Base-by-base conservation (phyloP, 2,329 filamentous ascomycete genomes). In the Aspergillus cejpii region DNA sequence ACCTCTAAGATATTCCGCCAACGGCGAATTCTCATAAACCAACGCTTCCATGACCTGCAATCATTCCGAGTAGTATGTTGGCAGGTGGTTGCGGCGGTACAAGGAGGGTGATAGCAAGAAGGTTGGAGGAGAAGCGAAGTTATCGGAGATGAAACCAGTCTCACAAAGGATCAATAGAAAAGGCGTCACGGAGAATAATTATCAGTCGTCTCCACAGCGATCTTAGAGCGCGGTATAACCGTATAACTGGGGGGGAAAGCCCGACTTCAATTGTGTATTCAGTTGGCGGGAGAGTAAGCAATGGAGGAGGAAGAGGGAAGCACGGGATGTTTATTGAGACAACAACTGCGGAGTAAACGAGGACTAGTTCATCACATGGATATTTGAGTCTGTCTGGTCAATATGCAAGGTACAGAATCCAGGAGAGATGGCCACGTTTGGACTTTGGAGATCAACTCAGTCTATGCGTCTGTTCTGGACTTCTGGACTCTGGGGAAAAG, bases 1-100 rank as follows among this genome's bases (percentile, higher is more conserved):
- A 92, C 90, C 89, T 80, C 90, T 84, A 58, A 96, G 81, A 72
- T 92, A 92, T 61, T 86, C 82, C 64, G 88, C 89, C 70, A 96
- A 77, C 58, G 90, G 90, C 65, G 87, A 86, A 71, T 89, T 83
- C 71, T 92, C 81, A 70, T 85, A 86, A 58, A 95, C 81, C 59
- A 95, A 77, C 61, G 85, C 81, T 78, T 95, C 90, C 90, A 96
- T 92, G 66, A 58, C 68, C 54, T 49, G 47, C 48, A 51, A 53
- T 56, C 65, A 66, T 65, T 55, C 61, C 61, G 57, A 40, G 29
- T 23, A 24, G 28, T 34, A 27, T n/a, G 39, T 37, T 21, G 41
- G 42, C 29, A 47, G 39, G 38, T 26, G 15, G 19, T 36, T 14
- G 21, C 11, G 26, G 43, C 45, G 57, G 29, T 37, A 39, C 24